Conservation (phyloP, 148 eudicot genomes). For the Nepenthes gracilis region DNA sequence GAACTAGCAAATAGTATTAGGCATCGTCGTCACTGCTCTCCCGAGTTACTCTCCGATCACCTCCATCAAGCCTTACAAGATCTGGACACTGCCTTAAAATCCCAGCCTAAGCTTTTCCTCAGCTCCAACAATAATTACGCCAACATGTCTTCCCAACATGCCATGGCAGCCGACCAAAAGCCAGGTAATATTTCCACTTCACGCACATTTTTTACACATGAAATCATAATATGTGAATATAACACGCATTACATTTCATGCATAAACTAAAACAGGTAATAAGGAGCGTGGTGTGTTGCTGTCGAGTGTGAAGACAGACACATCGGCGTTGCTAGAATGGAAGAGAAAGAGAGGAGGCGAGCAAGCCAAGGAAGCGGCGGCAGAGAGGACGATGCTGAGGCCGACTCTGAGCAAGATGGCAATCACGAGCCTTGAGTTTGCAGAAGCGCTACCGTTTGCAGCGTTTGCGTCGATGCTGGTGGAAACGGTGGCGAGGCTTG, state of each 20-base stretch:
- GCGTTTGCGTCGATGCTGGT: conserved; percentile 86
- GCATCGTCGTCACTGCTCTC: conserved; percentile 67
- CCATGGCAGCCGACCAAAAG: conserved; percentile 13
- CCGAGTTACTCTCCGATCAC: conserved; percentile 66
- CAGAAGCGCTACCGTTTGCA: conserved; percentile 96
- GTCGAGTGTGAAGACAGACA: conserved; percentile 44
- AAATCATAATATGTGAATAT: background rate
- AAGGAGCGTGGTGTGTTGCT: conserved; percentile 11
- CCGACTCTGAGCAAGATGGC: conserved; percentile 67
- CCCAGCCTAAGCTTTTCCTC: conserved; percentile 80
- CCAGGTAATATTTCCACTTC: background rate
- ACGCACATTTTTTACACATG: background rate
- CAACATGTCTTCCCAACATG: conserved; percentile 20
- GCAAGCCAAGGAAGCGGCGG: conserved; percentile 8
- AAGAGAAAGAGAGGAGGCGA: conserved; percentile 21
- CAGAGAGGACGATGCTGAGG: conserved; percentile 29
- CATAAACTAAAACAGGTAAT: background rate
- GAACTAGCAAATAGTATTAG: conserved; percentile 68
- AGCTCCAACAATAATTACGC: conserved; percentile 26
- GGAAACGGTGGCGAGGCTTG: conserved; percentile 86
- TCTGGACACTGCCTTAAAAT: conserved; percentile 68
- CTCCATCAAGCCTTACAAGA: conserved; percentile 68
- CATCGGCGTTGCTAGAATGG: conserved; percentile 48
- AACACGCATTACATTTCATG: background rate
- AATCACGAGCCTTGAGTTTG: conserved; percentile 67